Percentiles rank a stretch among this genome's conserved stretches.
Evolutionary conservation across 1,284 basidiomycete species (phyloP).

Genomic region (Hymenochaete sp.): DNA sequence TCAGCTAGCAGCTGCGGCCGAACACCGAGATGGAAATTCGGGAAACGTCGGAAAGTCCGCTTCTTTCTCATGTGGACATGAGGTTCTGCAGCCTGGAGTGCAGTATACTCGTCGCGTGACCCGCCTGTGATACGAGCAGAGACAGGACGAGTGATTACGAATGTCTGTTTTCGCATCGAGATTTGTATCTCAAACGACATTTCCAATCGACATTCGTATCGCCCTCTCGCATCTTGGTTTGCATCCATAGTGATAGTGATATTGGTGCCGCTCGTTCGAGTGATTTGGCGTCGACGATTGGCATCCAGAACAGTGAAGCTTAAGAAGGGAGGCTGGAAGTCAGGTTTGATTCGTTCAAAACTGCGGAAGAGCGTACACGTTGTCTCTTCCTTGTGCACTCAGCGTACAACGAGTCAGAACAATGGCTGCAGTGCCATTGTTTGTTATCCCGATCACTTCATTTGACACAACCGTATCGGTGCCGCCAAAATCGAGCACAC

Average conservation of each 20-base stretch:
- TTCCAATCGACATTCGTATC: slow-evolving; percentile 32
- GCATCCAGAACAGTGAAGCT: slow-evolving; percentile 17
- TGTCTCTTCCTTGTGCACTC: background rate
- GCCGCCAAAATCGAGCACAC: background rate
- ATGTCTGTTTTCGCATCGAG: slow-evolving; percentile 23
- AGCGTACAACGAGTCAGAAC: background rate
- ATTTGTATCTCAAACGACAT: slow-evolving; percentile 31
- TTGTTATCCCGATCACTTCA: background rate
- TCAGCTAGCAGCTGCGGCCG: slow-evolving; percentile 26
- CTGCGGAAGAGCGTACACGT: background rate
- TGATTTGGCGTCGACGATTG: slow-evolving; percentile 12
- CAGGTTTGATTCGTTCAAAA: background rate
- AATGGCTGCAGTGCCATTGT: slow-evolving; percentile 1
- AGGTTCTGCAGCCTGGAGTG: slow-evolving; percentile 30
- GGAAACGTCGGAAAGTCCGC: slow-evolving; percentile 21
- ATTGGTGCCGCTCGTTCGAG: slow-evolving; percentile 3
- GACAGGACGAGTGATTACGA: slow-evolving; percentile 35
- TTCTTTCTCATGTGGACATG: slow-evolving; percentile 27
- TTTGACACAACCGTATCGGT: background rate
- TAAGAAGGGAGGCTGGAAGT: slow-evolving; percentile 21
- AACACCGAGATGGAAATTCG: slow-evolving; percentile 27
- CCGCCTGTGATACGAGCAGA: slow-evolving; percentile 35
- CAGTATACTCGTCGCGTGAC: slow-evolving; percentile 31
- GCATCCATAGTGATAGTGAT: slow-evolving; percentile 23
- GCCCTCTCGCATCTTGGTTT: slow-evolving; percentile 26